Evolutionary conservation across 2,329 filamentous ascomycete genomes (phyloP), one percentile per base, ranked within the genome.

Genomic region (Graphilbum fragrans): DNA sequence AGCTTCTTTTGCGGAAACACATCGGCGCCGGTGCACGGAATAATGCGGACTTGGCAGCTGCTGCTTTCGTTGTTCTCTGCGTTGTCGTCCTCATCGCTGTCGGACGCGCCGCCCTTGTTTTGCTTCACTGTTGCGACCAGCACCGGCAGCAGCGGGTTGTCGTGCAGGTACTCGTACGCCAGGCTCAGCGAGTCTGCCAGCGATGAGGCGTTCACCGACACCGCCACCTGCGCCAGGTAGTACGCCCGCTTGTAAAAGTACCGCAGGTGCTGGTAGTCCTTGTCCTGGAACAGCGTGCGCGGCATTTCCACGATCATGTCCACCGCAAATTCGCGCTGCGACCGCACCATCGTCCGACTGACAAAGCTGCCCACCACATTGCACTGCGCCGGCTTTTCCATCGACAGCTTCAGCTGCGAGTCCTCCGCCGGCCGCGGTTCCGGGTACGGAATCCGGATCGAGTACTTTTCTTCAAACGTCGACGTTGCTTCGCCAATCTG

Each of bases 201-300:
- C 4, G 71, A 62, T 31, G 72, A 66, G 17, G 48, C 77, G 76
- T 35, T 10, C 40, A 96, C 65, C 5, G 74, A 77, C 23, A 76
- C 77, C 14, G 86, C 79, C 42, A 96, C 66, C 49, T 83, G 86
- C 27, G 88, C 86, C 39, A 96, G 65, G 55, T 93, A 96, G 60
- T 90, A 96, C 12, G 92, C 84, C 48, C 88, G 72, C 54, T 94
- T 93, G 64, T 95, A 88, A 56, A 95, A 94, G 63, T 94, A 96
- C 46, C 92, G 77, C 66, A 92, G 73, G 58, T 94, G 87, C 38
- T 88, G 70, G 57, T 90, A 95, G 60, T 98, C 92, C 62, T 96
- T 96, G 35, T 93, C 85, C 55, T 94, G 86, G 53, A 96, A 88
- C 12, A 94, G 62, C 1, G 72, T 64, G 43, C 66, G 60, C 5